Evolutionary conservation across 164 flowering plant species (phyloP), one percentile per base, ranked within the genome.

Genomic region (Dillenia turbinata): DNA sequence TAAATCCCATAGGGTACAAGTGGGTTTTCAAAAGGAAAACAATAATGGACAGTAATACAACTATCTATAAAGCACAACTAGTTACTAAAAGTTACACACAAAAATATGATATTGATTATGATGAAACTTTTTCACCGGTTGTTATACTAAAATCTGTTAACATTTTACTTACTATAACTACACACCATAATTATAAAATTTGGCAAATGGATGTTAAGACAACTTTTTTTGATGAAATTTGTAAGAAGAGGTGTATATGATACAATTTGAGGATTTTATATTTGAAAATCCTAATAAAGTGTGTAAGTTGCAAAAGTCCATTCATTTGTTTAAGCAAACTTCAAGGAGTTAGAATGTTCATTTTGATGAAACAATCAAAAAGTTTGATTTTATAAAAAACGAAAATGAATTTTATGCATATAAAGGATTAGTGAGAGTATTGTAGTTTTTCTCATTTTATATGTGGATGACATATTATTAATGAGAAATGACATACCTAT

Each of bases 11-110:
- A 0, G 40, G 7, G 40, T 33, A 0, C 40, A 33, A 62, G 12
- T 62, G 65, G 57, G 57, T 62, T 15, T 62, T 51, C 56, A 62
- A 62, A n/a, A 40, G 40, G 19, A 62, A 62, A 1, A 43, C 8
- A 11, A 40, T 12, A 3, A 46, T 11, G 9, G 51, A 59, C 47
- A 49, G 7, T 33, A 33, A 53, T 15, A 2, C 1, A 8, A 7
- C 15, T 10, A 53, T 33, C 3, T 53, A 53, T 53, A 53, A 53
- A 53, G 33, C 15, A 12, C 8, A 33, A 10, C 56, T 53, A 8
- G 56, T 53, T 3, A 33, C 56, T 3, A 53, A 53, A 53, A 17
- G 33, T 12, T 53, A 12, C 24, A n/a, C 5, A 10, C 33, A 53
- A 53, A 22, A n/a, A n/a, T 10, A 53, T 12, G 56, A 9, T 3